Base-by-base conservation (phyloP, 2,329 filamentous ascomycete genomes). In the Colletotrichum liriopes region DNA sequence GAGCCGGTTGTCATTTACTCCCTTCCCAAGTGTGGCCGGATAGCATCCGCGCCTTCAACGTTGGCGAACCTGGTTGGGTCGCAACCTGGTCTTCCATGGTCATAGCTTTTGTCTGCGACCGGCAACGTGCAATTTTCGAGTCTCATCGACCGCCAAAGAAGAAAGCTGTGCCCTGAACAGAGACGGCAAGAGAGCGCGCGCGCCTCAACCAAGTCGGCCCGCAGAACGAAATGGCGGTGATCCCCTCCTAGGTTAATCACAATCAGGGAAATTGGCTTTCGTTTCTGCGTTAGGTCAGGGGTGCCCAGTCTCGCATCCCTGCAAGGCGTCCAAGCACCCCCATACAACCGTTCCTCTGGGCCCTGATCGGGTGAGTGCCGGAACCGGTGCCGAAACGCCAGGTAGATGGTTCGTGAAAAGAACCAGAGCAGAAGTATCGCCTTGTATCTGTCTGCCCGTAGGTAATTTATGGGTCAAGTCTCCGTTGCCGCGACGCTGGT, bases 211-310 rank as follows among this genome's bases (percentile, higher is more conserved):
- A 66, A 59, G 67, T 66, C 47, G 70, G 70, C 61, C 70, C 65
- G 65, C 63, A 65, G 67, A 64, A 72, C 59, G 72, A 74, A 74
- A 73, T 65, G 61, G 72, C 72, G 72, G 72, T 74, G 72, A 74
- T 74, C 43, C 60, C 70, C 70, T 60, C 32, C 54, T 35, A 55
- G 52, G 59, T 60, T 69, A 64, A 72, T 72, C 70, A 64, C 32
- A 72, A 69, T 70, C 64, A 74, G 70, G 72, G 72, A 74, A 74
- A 74, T 74, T 74, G 72, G 72, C 61, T 62, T 70, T 74, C 56
- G 72, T 66, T 69, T 69, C 65, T 62, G 41, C 41, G 41, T 52
- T 54, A 65, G 62, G 26, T 67, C 71, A 74, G 66, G 73, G 71
- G 66, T 73, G 23, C 65, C 65, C 61, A 14, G 72, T 60, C 51